Evolutionary conservation across 2,329 filamentous ascomycete species (phyloP).

Genomic region (Beauveria brongniartii): DNA sequence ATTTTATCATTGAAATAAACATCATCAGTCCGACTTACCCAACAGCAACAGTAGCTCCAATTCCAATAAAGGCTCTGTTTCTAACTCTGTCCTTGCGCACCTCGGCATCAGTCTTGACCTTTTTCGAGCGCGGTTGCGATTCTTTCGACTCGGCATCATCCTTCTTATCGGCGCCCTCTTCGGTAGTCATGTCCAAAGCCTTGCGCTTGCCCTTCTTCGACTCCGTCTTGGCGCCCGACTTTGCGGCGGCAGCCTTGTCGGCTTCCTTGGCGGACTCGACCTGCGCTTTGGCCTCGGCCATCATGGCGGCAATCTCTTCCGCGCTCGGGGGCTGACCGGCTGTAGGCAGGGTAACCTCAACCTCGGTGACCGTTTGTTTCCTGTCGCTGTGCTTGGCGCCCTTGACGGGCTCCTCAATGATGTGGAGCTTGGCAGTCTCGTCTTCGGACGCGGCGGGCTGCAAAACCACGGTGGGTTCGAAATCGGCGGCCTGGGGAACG

Average conservation of each 20-base stretch:
- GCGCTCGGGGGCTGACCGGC: constrained; percentile 62
- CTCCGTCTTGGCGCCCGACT: constrained; percentile 35
- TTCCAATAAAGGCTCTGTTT: constrained; percentile 75
- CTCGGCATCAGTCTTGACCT: constrained; percentile 71
- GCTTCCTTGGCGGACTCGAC: constrained; percentile 58
- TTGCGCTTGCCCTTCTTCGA: constrained; percentile 61
- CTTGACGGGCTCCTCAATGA: constrained; percentile 55
- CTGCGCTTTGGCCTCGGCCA: constrained; percentile 81
- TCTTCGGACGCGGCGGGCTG: constrained; percentile 46
- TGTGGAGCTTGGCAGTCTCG: constrained; percentile 58
- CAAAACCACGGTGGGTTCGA: constrained; percentile 39
- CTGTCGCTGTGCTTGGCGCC: constrained; percentile 52
- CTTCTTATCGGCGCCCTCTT: constrained; percentile 35
- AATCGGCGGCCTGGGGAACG: constrained; percentile 39
- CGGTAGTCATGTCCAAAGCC: constrained; percentile 60
- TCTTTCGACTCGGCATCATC: constrained; percentile 28
- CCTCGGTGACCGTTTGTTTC: constrained; percentile 63
- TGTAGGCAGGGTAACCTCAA: constrained; percentile 58
- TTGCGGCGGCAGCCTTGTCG: constrained; percentile 27
- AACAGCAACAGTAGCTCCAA: constrained; percentile 79
- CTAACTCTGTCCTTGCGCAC: constrained; percentile 79
- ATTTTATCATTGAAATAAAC: not conserved
- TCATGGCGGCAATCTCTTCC: constrained; percentile 74
- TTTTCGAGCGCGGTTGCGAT: constrained; percentile 56
- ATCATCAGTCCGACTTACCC: constrained; percentile 57